A percentile compares a stretch with the other conserved stretches of the same genome.
Evolutionary conservation across 192 early-diverging fungal species (phyloP).

Genomic region (Coemansia asiatica): DNA sequence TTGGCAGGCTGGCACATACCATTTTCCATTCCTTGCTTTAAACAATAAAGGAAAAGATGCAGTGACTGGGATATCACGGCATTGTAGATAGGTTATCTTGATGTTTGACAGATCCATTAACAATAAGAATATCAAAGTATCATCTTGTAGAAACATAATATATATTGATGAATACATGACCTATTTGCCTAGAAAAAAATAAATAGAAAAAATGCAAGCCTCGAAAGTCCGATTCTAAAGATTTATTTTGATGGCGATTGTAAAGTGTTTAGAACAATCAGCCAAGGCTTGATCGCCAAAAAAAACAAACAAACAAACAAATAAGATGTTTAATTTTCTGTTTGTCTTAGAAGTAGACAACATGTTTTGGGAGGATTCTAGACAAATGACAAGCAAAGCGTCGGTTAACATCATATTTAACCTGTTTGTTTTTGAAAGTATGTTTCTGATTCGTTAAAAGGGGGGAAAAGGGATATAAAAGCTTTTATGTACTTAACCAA

Average conservation of each 20-base stretch:
- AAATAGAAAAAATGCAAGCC: neutral
- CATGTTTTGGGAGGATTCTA: too few relatives aligned
- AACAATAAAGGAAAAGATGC: neutral
- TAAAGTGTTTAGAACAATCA: neutral
- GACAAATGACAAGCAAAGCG: too few relatives aligned
- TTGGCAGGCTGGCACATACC: neutral
- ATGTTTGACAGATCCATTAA: neutral
- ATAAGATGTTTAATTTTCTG: neutral
- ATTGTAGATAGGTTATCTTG: neutral
- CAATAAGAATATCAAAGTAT: neutral
- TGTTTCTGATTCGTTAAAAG: neutral
- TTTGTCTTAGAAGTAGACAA: neutral
- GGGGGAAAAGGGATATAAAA: neutral
- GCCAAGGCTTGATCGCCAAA: constrained; percentile 1
- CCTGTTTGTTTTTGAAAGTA: neutral
- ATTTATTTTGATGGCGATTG: neutral
- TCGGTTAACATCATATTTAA: neutral
- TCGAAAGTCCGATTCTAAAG: neutral
- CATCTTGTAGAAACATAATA: neutral
- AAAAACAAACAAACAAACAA: neutral
- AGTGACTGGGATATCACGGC: neutral
- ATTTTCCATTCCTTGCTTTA: neutral
- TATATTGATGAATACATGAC: neutral
- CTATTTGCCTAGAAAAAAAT: neutral
- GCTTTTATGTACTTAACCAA: neutral